These are phyloP conservation scores for Cercospora sp. DNA, from an alignment of 2,329 filamentous ascomycete genomes.

Conservation along the genomic window DNA sequence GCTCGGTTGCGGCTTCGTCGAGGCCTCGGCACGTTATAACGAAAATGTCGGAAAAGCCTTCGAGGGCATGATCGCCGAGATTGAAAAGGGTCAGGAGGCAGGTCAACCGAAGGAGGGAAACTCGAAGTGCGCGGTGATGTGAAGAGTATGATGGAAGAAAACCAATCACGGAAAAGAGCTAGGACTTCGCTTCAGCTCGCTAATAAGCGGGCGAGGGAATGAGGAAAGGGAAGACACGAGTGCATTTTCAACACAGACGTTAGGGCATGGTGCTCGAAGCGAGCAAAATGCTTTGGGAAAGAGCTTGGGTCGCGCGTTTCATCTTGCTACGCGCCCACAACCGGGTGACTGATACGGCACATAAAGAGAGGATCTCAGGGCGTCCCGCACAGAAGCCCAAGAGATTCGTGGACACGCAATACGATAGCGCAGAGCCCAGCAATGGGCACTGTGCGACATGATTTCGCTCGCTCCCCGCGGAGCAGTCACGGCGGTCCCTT, in stretches of 20 bases:
- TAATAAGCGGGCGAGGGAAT: neutral
- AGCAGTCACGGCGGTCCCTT: neutral
- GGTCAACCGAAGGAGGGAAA: conserved; percentile 78
- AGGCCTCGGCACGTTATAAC: conserved; percentile 91
- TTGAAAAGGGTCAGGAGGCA: conserved; percentile 85
- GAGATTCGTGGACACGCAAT: neutral
- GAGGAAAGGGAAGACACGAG: neutral
- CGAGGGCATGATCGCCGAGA: conserved; percentile 89
- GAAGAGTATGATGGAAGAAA: neutral
- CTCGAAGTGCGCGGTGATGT: conserved; percentile 87
- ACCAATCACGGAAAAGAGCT: neutral
- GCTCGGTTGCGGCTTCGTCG: conserved; percentile 89
- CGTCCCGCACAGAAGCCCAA: neutral
- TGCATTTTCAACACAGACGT: neutral
- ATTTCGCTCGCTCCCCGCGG: neutral
- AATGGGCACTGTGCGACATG: neutral
- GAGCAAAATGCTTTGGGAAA: neutral
- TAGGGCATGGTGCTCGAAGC: neutral
- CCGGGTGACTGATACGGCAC: too few relatives aligned
- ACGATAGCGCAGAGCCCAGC: neutral
- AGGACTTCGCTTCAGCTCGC: neutral
- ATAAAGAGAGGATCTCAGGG: neutral
- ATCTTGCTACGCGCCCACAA: too few relatives aligned
- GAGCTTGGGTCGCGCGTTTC: too few relatives aligned
- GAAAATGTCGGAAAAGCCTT: conserved; percentile 92